phyloP scores from a whole-genome alignment of 177 flowering plant species.

The Vitis hybrid region DNA sequence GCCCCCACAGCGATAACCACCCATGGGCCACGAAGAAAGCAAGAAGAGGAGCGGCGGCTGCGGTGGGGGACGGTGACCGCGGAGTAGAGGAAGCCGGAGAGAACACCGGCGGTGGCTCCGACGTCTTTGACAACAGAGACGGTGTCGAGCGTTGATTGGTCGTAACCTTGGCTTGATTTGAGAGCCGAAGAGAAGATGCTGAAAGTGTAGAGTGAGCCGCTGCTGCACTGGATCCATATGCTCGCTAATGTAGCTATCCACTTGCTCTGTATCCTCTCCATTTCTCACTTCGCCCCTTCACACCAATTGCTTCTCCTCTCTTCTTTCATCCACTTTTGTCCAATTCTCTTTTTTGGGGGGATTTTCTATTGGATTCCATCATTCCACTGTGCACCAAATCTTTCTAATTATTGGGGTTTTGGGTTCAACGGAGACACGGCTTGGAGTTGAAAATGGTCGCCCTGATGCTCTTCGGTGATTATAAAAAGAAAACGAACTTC shows the following conservation, averaged over 20 bases:
- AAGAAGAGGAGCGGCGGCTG: conserved; percentile 4
- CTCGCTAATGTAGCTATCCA: conserved; percentile 70
- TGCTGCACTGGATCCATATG: conserved; percentile 78
- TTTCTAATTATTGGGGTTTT: no score
- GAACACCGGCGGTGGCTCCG: conserved; percentile 69
- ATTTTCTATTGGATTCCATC: no score
- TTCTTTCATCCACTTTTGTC: no score
- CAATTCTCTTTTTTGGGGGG: no score
- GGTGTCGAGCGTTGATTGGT: conserved; percentile 76
- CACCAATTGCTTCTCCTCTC: no score
- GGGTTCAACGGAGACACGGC: no score
- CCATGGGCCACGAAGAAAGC: conserved; percentile 53
- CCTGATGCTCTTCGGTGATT: no score
- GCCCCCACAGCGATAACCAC: conserved; percentile 60
- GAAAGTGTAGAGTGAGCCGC: conserved; percentile 73
- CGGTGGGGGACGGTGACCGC: conserved; percentile 9
- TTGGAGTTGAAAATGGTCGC: no score
- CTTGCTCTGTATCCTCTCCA: conserved; percentile 16
- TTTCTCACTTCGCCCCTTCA: no score
- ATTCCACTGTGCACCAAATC: no score
- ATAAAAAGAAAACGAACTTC: no score
- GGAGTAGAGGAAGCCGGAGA: conserved; percentile 73
- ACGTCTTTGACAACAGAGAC: conserved; percentile 74
- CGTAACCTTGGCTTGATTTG: conserved; percentile 60
- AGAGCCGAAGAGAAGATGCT: conserved; percentile 65